Percentiles rank a stretch among this genome's conserved stretches.
phyloP scores from a whole-genome alignment of 148 eudicot genomes.

The Nyssa sinensis region DNA sequence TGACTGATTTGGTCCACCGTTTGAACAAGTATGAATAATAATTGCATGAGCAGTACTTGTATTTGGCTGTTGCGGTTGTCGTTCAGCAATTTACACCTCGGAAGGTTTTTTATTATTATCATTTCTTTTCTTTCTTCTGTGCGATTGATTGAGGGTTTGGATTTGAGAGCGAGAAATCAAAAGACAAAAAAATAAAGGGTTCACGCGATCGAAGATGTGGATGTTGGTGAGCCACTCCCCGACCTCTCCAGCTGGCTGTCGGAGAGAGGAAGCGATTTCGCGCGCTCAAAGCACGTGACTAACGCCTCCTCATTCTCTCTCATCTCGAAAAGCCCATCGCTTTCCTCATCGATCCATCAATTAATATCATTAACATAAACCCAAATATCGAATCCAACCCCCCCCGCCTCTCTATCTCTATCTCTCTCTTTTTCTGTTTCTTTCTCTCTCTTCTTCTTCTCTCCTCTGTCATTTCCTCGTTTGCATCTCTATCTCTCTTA shows the following conservation, averaged over 20 bases:
- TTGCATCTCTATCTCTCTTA: slow-evolving; percentile 11
- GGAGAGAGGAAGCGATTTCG: slow-evolving; percentile 18
- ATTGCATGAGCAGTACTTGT: too few relatives aligned
- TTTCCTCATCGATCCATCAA: background rate
- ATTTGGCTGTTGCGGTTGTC: too few relatives aligned
- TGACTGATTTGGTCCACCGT: too few relatives aligned
- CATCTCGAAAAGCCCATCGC: background rate
- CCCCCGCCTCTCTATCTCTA: slow-evolving; percentile 21
- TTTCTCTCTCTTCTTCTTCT: slow-evolving; percentile 5
- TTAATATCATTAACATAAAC: background rate
- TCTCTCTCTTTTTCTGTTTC: slow-evolving; percentile 11
- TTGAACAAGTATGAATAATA: too few relatives aligned
- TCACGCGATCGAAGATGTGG: slow-evolving; percentile 40
- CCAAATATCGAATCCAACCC: slow-evolving; percentile 16
- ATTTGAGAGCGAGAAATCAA: too few relatives aligned
- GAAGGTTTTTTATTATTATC: too few relatives aligned
- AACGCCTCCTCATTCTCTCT: background rate
- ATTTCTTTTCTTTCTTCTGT: too few relatives aligned
- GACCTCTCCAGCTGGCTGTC: slow-evolving; percentile 46
- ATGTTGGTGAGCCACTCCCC: slow-evolving; percentile 52
- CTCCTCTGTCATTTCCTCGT: slow-evolving; percentile 2
- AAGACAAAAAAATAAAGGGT: too few relatives aligned
- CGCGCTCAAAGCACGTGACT: slow-evolving; percentile 21
- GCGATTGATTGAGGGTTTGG: too few relatives aligned
- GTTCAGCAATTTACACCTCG: too few relatives aligned